Evolutionary conservation across 257 asterid species (phyloP).

Genomic region (Galeopsis tetrahit): DNA sequence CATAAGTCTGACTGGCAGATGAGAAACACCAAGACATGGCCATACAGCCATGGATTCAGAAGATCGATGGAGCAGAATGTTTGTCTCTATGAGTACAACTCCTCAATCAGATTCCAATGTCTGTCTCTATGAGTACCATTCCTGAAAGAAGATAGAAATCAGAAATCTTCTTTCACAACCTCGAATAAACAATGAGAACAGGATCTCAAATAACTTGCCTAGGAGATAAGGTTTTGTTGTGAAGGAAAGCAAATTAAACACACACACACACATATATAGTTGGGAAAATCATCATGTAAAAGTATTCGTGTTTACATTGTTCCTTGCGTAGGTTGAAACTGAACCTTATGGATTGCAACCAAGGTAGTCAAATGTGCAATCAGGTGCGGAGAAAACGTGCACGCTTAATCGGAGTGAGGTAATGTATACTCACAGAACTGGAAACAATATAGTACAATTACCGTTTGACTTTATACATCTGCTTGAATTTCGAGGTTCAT

Average conservation of each 20-base stretch:
- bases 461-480: too few relatives aligned
- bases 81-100: background rate
- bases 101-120: constrained; percentile 9
- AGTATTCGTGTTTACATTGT: background rate
- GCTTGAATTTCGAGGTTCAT: background rate
- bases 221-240: background rate
- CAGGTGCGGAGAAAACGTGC: background rate
- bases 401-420: too few relatives aligned
- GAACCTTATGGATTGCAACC: background rate
- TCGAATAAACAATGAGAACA: background rate
- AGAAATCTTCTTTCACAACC: constrained; percentile 12
- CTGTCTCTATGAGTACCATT: constrained; percentile 19
- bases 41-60: constrained; percentile 10
- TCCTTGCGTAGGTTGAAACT: background rate
- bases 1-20: constrained; percentile 38
- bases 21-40: constrained; percentile 26
- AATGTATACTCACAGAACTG: too few relatives aligned
- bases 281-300: background rate
- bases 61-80: constrained; percentile 25
- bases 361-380: background rate
- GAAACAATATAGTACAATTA: too few relatives aligned
- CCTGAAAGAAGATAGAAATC: constrained; percentile 28
- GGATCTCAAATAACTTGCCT: background rate
- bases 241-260: background rate
- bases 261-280: too few relatives aligned